A percentile compares a stretch with the other conserved stretches of the same genome.
phyloP scores from a whole-genome alignment of 176 grass and related monocot species.

The Paspalum notatum region DNA sequence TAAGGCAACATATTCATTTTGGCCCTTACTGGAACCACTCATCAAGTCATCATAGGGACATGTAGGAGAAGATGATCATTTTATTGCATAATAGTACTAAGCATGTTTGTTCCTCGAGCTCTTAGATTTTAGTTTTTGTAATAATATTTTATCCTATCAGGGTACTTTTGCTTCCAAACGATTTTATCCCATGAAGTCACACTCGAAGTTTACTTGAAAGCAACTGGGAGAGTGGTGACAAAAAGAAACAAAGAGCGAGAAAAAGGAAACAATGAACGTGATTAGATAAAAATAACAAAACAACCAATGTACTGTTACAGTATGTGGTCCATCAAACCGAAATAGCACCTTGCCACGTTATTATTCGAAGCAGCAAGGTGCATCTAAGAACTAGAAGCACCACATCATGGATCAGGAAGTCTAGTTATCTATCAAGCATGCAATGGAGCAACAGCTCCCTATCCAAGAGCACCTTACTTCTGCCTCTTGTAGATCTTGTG shows the following conservation, averaged over 20 bases:
- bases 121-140: background rate
- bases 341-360: constrained; percentile 47
- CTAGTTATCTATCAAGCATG: constrained; percentile 14
- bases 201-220: background rate
- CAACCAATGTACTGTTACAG: constrained; percentile 28
- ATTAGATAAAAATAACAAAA: constrained; percentile 31
- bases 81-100: background rate
- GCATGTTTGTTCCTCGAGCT: background rate
- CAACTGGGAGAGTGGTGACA: background rate
- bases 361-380: constrained; percentile 36
- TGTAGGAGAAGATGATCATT: constrained; percentile 13
- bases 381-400: constrained; percentile 32
- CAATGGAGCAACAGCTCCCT: background rate
- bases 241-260: background rate
- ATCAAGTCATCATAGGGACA: background rate
- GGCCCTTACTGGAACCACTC: background rate
- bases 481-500: constrained; percentile 94
- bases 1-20: background rate
- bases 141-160: background rate
- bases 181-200: background rate
- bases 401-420: constrained; percentile 12
- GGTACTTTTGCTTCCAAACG: background rate
- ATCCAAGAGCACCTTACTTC: constrained; percentile 54
- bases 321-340: constrained; percentile 44
- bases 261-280: background rate